These are phyloP conservation scores for Yamadazyma friedrichii DNA, from an alignment of 1,139 yeast species.

Conservation along the genomic window DNA sequence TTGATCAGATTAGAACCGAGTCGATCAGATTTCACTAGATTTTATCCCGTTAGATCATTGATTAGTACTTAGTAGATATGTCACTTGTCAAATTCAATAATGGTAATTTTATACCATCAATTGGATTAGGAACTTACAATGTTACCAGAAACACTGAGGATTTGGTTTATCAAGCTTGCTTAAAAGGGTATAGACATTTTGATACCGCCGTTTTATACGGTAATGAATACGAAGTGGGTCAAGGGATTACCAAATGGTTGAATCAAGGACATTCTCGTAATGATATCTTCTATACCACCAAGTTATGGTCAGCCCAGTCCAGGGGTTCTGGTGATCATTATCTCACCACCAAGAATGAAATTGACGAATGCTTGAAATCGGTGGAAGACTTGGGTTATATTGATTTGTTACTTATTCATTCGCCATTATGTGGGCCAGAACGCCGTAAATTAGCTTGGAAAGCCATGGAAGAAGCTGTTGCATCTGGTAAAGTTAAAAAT, in stretches of 20 bases:
- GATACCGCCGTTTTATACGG: conserved; percentile 61
- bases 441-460: conserved; percentile 54
- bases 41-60: no score
- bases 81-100: conserved; percentile 11
- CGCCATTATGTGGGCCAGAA: conserved; percentile 55
- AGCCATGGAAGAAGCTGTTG: conserved; percentile 69
- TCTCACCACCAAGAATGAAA: conserved; percentile 23
- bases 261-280: conserved; percentile 48
- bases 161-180: conserved; percentile 47
- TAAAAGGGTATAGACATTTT: conserved; percentile 53
- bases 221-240: conserved; percentile 57
- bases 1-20: no score
- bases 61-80: no score
- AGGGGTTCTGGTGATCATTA: conserved; percentile 19
- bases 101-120: conserved; percentile 32
- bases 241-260: conserved; percentile 53
- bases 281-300: conserved; percentile 65
- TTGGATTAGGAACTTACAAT: conserved; percentile 39
- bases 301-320: conserved; percentile 34
- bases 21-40: no score
- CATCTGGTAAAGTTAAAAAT: conserved; percentile 49
- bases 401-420: conserved; percentile 56
- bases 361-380: conserved; percentile 25
- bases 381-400: conserved; percentile 43
- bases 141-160: conserved; percentile 22